A percentile compares a stretch with the other conserved stretches of the same genome.
phyloP scores from a whole-genome alignment of 495 filamentous ascomycete species.

The Aspergillus panamensis region DNA sequence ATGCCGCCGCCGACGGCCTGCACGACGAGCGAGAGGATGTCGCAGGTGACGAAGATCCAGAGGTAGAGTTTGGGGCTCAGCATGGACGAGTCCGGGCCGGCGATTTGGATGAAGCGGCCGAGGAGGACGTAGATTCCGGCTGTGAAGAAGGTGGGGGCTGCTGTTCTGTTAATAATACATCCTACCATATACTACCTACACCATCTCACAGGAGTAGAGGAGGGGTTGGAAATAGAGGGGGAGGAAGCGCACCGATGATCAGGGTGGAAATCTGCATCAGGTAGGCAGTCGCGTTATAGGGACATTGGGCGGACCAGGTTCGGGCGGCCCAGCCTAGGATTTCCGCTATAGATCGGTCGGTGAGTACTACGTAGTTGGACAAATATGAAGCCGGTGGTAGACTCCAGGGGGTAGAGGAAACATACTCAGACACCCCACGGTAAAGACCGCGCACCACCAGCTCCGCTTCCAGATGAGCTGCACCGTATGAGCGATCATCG shows the following conservation, averaged over 20 bases:
- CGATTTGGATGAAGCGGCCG: slow-evolving; percentile 50
- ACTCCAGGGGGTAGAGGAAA: background rate
- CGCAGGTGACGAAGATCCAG: slow-evolving; percentile 57
- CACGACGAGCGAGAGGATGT: slow-evolving; percentile 55
- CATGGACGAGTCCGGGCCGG: slow-evolving; percentile 50
- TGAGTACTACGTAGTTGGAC: background rate
- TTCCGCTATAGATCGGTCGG: slow-evolving; percentile 38
- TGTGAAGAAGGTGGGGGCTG: slow-evolving; percentile 57
- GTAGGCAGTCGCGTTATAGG: slow-evolving; percentile 53
- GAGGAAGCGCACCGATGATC: slow-evolving; percentile 49
- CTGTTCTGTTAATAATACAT: slow-evolving; percentile 3
- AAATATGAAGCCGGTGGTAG: no score
- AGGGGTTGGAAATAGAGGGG: background rate
- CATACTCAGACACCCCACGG: slow-evolving; percentile 46
- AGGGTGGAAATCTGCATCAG: slow-evolving; percentile 60
- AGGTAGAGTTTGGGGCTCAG: slow-evolving; percentile 51
- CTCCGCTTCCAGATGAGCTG: slow-evolving; percentile 48
- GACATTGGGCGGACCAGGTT: slow-evolving; percentile 53
- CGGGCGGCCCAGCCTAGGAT: slow-evolving; percentile 57
- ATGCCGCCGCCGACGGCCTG: slow-evolving; percentile 59
- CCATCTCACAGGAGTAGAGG: no score
- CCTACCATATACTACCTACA: no score
- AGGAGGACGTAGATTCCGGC: slow-evolving; percentile 62
- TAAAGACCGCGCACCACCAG: slow-evolving; percentile 52
- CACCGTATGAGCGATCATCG: slow-evolving; percentile 46